These are phyloP conservation scores for Ascobolus immersus DNA, from an alignment of 495 filamentous ascomycete genomes.

Conservation along the genomic window DNA sequence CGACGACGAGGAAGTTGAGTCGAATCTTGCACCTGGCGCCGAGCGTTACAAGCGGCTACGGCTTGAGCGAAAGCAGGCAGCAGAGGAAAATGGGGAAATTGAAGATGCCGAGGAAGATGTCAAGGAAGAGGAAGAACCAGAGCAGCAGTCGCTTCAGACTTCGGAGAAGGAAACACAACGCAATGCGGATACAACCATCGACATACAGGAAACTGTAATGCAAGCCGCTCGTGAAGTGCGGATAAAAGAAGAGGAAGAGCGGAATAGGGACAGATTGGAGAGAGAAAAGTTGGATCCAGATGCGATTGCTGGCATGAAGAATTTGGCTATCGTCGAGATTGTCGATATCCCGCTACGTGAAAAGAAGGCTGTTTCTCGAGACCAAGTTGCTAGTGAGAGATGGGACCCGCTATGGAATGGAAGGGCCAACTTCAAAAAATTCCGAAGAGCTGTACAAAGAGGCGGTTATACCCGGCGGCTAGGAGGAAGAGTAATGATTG, in stretches of 20 bases:
- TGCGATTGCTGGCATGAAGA: constrained; percentile 43
- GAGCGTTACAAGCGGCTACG: constrained; percentile 7
- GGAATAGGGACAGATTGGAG: constrained; percentile 26
- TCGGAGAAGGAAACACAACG: constrained; percentile 6
- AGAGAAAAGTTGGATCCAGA: constrained; percentile 37
- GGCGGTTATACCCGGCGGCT: constrained; percentile 20
- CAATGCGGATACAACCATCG: constrained; percentile 12
- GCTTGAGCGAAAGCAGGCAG: constrained; percentile 5
- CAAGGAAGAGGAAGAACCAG: constrained; percentile 7
- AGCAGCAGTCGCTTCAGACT: background rate
- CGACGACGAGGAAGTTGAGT: constrained; percentile 7
- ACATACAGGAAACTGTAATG: constrained; percentile 11
- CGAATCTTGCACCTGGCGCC: constrained; percentile 3
- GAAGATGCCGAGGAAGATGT: constrained; percentile 9
- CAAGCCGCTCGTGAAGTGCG: constrained; percentile 33
- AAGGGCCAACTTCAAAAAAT: constrained; percentile 88
- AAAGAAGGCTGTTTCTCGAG: constrained; percentile 15
- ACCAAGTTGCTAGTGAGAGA: constrained; percentile 33
- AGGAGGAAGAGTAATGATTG: constrained; percentile 45
- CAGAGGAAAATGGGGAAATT: constrained; percentile 6
- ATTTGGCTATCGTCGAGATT: constrained; percentile 53
- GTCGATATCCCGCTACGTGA: constrained; percentile 32
- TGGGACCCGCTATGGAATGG: constrained; percentile 93
- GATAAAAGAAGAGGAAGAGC: constrained; percentile 49
- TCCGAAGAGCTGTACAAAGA: constrained; percentile 37